Evolutionary conservation across 1,284 basidiomycete species (phyloP).

Genomic region (Sparassis latifolia): DNA sequence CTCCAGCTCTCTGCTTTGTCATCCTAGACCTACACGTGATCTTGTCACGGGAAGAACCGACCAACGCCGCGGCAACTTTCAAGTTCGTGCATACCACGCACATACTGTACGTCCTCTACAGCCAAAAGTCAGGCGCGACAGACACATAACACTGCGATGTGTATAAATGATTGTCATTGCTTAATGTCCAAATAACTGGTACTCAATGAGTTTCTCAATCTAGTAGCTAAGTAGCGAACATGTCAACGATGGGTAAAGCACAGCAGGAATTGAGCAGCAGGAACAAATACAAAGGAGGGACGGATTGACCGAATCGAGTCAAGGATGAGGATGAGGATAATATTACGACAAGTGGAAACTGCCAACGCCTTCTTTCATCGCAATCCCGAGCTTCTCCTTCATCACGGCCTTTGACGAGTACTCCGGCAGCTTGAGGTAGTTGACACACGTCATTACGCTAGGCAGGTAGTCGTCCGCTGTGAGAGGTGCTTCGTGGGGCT

Average conservation of each 20-base stretch:
- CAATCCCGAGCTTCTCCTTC: constrained; percentile 71
- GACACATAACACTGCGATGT: no score
- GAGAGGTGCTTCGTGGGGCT: constrained; percentile 88
- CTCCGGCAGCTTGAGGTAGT: constrained; percentile 92
- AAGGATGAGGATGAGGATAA: constrained; percentile 1
- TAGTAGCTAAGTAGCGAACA: no score
- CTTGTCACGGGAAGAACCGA: no score
- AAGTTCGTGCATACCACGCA: no score
- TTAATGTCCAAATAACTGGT: no score
- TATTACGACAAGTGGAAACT: constrained; percentile 90
- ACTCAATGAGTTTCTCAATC: no score
- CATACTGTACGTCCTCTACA: no score
- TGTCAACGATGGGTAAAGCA: background rate
- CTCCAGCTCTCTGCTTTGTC: no score
- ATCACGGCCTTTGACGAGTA: constrained; percentile 83
- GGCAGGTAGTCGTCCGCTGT: constrained; percentile 93
- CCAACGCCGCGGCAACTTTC: no score
- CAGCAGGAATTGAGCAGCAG: constrained; percentile 1
- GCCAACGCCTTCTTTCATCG: constrained; percentile 87
- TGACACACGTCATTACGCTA: constrained; percentile 98
- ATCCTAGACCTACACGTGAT: no score
- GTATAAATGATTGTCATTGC: no score
- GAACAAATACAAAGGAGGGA: constrained; percentile 1
- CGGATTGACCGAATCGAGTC: background rate
- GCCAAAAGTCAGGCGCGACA: no score